phyloP scores from a whole-genome alignment of 1,284 basidiomycete species.

The Boletus smithii region DNA sequence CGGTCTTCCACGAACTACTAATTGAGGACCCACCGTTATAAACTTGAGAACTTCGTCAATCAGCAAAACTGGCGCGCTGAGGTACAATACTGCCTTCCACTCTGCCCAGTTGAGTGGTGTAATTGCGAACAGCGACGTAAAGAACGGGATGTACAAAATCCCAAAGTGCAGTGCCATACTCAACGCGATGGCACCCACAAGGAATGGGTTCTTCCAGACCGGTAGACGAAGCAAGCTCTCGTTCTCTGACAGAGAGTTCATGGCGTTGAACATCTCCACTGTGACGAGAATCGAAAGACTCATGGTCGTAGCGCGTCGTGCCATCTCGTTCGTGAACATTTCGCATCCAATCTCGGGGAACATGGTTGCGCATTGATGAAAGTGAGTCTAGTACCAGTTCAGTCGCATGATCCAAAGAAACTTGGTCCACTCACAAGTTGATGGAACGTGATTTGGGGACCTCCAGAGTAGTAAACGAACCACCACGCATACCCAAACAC shows the following conservation, averaged over 20 bases:
- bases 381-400: constrained; percentile 68
- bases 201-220: constrained; percentile 90
- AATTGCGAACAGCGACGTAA: constrained; percentile 89
- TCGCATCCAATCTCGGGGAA: constrained; percentile 91
- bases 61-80: constrained; percentile 85
- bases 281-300: constrained; percentile 91
- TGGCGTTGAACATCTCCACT: constrained; percentile 99
- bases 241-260: constrained; percentile 98
- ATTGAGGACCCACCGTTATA: constrained; percentile 54
- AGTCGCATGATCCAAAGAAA: constrained; percentile 6
- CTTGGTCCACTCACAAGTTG: constrained; percentile 69
- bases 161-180: constrained; percentile 91
- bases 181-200: constrained; percentile 83
- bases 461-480: constrained; percentile 89
- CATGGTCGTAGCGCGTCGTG: constrained; percentile 91
- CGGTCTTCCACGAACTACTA: neutral
- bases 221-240: constrained; percentile 88
- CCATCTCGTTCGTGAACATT: constrained; percentile 88
- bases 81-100: constrained; percentile 91
- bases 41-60: constrained; percentile 94
- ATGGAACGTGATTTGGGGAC: constrained; percentile 91
- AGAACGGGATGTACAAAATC: constrained; percentile 95
- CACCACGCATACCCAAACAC: constrained; percentile 99
- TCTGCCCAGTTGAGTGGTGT: constrained; percentile 88
- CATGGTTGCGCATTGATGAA: constrained; percentile 80